Conservation (phyloP, 148 eudicot genomes). For the Rhododendron mucronatum region DNA sequence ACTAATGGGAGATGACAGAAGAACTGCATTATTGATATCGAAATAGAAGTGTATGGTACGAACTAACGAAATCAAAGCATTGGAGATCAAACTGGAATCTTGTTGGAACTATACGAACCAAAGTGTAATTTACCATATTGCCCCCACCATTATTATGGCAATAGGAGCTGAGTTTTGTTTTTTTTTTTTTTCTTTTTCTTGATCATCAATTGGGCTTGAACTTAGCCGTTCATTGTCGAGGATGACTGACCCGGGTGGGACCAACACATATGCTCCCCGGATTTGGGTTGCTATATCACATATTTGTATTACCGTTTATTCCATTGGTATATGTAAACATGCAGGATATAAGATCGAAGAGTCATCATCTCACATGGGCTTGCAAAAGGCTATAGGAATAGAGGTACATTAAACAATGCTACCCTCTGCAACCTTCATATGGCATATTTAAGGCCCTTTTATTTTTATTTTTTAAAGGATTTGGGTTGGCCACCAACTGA, state of each 20-base stretch:
- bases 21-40: not conserved
- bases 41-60: not conserved
- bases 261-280: too few species aligned
- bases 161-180: not conserved
- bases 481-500: not conserved
- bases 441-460: not conserved
- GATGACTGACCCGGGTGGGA: too few species aligned
- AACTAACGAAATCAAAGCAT: not conserved
- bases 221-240: too few species aligned
- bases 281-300: too few species aligned
- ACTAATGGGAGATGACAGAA: not conserved
- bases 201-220: not conserved
- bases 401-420: not conserved
- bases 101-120: not conserved
- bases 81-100: not conserved
- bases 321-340: not conserved
- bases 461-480: not conserved
- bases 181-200: too few species aligned
- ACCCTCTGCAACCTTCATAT: not conserved
- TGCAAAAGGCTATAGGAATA: slow-evolving; percentile 1
- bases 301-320: too few species aligned
- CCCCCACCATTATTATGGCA: not conserved
- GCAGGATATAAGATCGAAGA: slow-evolving; percentile 20
- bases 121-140: not conserved
- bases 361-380: slow-evolving; percentile 15